These are phyloP conservation scores for Rhododendron kiyosumense DNA, from an alignment of 148 eudicot genomes.

Conservation along the genomic window DNA sequence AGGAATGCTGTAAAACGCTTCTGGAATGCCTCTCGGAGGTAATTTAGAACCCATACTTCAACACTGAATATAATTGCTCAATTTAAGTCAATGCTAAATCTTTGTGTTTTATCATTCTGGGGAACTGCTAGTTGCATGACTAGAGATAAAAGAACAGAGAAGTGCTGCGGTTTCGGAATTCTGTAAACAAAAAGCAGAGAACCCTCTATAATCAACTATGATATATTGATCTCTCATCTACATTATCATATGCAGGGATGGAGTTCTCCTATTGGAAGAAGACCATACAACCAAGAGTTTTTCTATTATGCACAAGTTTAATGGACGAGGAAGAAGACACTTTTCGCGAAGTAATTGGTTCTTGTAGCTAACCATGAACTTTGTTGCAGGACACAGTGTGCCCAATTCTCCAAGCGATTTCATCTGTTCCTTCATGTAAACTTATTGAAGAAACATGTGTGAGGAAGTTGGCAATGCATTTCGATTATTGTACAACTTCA, in stretches of 20 bases:
- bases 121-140: conserved; percentile 22
- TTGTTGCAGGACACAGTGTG: conserved; percentile 94
- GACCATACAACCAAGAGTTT: conserved; percentile 72
- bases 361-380: conserved; percentile 58
- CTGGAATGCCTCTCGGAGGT: conserved; percentile 86
- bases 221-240: conserved; percentile 72
- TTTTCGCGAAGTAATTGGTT: conserved; percentile 53
- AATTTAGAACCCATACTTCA: conserved; percentile 27
- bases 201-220: conserved; percentile 36
- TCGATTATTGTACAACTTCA: conserved; percentile 88
- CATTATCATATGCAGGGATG: conserved; percentile 94
- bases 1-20: conserved; percentile 86
- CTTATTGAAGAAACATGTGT: conserved; percentile 83
- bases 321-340: conserved; percentile 74
- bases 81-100: conserved; percentile 3
- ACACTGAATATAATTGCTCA: background rate
- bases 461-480: conserved; percentile 80
- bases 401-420: conserved; percentile 71
- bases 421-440: conserved; percentile 76
- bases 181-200: conserved; percentile 42
- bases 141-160: conserved; percentile 44
- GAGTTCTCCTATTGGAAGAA: conserved; percentile 72
- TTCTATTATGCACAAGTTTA: conserved; percentile 81
- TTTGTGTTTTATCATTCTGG: conserved; percentile 8
- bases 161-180: conserved; percentile 51